phyloP scores from a whole-genome alignment of 257 asterid genomes.

The Nicotiana noctiflora region DNA sequence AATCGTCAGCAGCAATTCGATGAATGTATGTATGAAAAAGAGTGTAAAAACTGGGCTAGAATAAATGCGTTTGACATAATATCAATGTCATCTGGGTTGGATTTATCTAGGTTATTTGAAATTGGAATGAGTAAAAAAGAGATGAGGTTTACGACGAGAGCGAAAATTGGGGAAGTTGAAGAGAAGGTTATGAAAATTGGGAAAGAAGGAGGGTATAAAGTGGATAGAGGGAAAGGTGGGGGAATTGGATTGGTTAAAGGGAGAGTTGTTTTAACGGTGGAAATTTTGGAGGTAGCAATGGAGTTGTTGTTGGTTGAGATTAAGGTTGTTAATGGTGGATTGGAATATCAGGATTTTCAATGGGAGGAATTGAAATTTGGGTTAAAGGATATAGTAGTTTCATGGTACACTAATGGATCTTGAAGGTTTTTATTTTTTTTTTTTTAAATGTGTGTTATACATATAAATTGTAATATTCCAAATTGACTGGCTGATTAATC shows the following conservation, averaged over 20 bases:
- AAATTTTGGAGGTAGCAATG: slow-evolving; percentile 44
- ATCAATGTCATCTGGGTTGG: slow-evolving; percentile 68
- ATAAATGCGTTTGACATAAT: slow-evolving; percentile 80
- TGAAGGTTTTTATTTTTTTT: background rate
- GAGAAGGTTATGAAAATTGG: slow-evolving; percentile 47
- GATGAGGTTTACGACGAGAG: slow-evolving; percentile 49
- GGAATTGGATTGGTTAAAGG: slow-evolving; percentile 55
- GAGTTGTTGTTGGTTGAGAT: slow-evolving; percentile 66
- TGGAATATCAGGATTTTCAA: slow-evolving; percentile 46
- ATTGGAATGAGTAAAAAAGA: slow-evolving; percentile 38
- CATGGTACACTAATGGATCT: slow-evolving; percentile 36
- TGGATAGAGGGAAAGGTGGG: slow-evolving; percentile 43
- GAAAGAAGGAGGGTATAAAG: slow-evolving; percentile 41
- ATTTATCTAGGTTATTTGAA: slow-evolving; percentile 67
- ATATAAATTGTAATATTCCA: too few relatives aligned
- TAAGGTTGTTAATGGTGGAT: slow-evolving; percentile 43
- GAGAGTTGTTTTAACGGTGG: slow-evolving; percentile 37
- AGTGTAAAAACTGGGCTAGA: slow-evolving; percentile 12
- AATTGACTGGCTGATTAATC: background rate
- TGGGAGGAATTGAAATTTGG: slow-evolving; percentile 59
- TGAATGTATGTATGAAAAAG: slow-evolving; percentile 15
- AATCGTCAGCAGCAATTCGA: background rate
- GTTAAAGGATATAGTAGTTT: slow-evolving; percentile 40
- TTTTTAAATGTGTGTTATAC: too few relatives aligned
- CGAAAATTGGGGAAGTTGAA: slow-evolving; percentile 46